Evolutionary conservation across 176 grass and related monocot species (phyloP).

Genomic region (Aegilops umbellulata): DNA sequence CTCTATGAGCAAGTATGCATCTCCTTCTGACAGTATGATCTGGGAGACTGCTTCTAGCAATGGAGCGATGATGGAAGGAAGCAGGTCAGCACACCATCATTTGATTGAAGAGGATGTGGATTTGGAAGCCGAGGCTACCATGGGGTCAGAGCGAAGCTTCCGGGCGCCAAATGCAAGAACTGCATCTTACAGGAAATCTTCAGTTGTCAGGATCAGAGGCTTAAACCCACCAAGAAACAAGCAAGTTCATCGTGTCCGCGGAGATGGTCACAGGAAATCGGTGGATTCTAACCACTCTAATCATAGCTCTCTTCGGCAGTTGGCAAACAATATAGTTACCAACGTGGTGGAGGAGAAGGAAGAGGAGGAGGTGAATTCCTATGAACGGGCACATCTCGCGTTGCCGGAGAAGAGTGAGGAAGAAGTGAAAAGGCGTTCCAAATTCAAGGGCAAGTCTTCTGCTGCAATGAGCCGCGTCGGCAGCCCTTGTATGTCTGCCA

Average conservation of each 20-base stretch:
- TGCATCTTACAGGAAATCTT: conserved; percentile 64
- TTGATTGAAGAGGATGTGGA: conserved; percentile 61
- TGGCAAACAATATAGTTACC: conserved; percentile 48
- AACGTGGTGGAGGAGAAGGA: conserved; percentile 52
- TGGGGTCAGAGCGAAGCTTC: conserved; percentile 59
- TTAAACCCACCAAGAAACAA: conserved; percentile 72
- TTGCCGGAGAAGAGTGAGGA: conserved; percentile 35
- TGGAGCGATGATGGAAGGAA: conserved; percentile 41
- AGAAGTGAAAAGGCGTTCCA: conserved; percentile 44
- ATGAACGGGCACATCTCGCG: conserved; percentile 35
- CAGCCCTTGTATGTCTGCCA: conserved; percentile 76
- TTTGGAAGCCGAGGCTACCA: conserved; percentile 40
- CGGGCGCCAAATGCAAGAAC: conserved; percentile 49
- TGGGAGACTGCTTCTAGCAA: conserved; percentile 81
- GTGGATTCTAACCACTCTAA: conserved; percentile 59
- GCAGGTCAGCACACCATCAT: conserved; percentile 44
- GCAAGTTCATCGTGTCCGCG: conserved; percentile 51
- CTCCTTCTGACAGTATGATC: conserved; percentile 52
- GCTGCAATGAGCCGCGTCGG: conserved; percentile 57
- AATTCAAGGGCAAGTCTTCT: conserved; percentile 58
- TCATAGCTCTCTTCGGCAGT: conserved; percentile 36
- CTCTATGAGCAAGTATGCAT: conserved; percentile 66
- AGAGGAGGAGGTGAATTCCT: conserved; percentile 74
- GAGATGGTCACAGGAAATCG: conserved; percentile 55
- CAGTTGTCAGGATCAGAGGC: conserved; percentile 67